A percentile compares a stretch with the other conserved stretches of the same genome.
These are phyloP conservation scores for Komagataella phaffii DNA, from an alignment of 805 yeast genomes.

Conservation along the genomic window DNA sequence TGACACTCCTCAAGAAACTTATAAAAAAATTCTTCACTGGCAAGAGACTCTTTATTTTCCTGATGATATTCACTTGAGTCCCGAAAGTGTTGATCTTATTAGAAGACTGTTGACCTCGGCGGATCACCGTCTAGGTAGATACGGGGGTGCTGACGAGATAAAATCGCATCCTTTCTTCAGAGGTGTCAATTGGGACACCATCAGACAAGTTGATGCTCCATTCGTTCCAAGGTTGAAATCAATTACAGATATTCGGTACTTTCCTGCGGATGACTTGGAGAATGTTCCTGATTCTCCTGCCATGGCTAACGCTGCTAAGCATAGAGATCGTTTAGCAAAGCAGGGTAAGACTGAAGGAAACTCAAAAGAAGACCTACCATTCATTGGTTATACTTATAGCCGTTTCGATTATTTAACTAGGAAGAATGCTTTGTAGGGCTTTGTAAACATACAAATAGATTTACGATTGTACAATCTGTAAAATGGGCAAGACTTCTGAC, in stretches of 20 bases:
- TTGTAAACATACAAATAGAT: background rate
- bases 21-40: constrained; percentile 84
- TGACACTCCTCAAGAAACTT: constrained; percentile 89
- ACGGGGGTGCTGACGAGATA: constrained; percentile 86
- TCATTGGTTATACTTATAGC: constrained; percentile 93
- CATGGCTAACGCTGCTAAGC: constrained; percentile 50
- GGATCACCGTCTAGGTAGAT: constrained; percentile 72
- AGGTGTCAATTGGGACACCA: constrained; percentile 92
- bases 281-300: constrained; percentile 88
- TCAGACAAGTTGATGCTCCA: constrained; percentile 82
- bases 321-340: constrained; percentile 35
- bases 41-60: constrained; percentile 81
- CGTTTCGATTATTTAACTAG: constrained; percentile 86
- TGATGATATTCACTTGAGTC: constrained; percentile 79
- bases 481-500: no score
- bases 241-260: constrained; percentile 91
- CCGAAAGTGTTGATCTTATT: constrained; percentile 81
- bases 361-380: constrained; percentile 82
- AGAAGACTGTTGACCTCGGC: constrained; percentile 63
- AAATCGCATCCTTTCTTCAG: constrained; percentile 86
- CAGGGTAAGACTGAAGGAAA: constrained; percentile 24
- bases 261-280: constrained; percentile 95
- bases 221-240: constrained; percentile 85
- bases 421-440: constrained; percentile 36
- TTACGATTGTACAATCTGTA: background rate